Evolutionary conservation across 768 basidiomycete genomes (phyloP).

Genomic region (Peribolospora baueri): DNA sequence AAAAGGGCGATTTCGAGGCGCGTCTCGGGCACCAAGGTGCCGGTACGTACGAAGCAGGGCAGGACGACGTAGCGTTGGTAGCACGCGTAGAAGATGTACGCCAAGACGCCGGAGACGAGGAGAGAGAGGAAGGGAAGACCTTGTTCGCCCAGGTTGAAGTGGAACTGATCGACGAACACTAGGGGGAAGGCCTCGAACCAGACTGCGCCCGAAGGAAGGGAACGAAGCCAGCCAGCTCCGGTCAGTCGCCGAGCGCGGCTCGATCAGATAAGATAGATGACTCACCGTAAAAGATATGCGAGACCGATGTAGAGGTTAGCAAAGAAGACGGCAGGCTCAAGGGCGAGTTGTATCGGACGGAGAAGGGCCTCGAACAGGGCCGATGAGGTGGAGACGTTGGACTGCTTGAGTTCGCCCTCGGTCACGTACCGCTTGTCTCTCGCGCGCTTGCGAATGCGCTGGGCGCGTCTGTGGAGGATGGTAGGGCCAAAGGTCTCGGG

Average conservation of each 20-base stretch:
- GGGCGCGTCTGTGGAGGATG: conserved; percentile 20
- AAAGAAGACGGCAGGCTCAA: conserved; percentile 18
- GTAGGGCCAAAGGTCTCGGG: conserved; percentile 20
- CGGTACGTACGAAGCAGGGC: background rate
- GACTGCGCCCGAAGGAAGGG: conserved; percentile 4
- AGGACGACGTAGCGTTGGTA: conserved; percentile 4
- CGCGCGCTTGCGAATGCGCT: conserved; percentile 20
- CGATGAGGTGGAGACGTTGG: background rate
- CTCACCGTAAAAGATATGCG: conserved; percentile 13
- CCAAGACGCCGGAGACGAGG: conserved; percentile 9
- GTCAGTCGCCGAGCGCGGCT: background rate
- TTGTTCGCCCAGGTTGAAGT: conserved; percentile 10
- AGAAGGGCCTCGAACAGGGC: conserved; percentile 7
- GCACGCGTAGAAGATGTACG: conserved; percentile 6
- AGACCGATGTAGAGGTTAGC: conserved; percentile 17
- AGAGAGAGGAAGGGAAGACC: conserved; percentile 15
- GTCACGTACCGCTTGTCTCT: conserved; percentile 17
- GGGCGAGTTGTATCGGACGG: conserved; percentile 13
- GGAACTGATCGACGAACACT: conserved; percentile 15
- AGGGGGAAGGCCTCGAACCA: conserved; percentile 18
- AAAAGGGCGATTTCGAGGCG: conserved; percentile 7
- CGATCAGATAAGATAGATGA: background rate
- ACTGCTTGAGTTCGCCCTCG: conserved; percentile 15
- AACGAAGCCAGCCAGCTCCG: background rate
- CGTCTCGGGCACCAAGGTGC: conserved; percentile 2